phyloP scores from a whole-genome alignment of 768 basidiomycete species.

The Termitomyces sp. region DNA sequence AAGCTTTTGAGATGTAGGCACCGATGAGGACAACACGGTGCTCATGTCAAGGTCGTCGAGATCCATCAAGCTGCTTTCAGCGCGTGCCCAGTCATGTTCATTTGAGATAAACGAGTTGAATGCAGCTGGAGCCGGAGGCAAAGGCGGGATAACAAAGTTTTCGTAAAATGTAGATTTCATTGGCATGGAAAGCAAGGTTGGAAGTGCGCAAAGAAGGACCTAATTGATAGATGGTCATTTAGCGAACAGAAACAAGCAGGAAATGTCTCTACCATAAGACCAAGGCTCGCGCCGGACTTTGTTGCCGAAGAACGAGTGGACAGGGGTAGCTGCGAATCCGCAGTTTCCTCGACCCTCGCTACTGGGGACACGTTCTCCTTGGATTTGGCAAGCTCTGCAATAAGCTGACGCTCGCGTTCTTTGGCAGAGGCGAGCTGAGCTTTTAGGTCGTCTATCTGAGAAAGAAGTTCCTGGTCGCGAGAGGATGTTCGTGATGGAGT shows the following conservation, averaged over 20 bases:
- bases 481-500: slow-evolving; percentile 18
- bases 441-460: slow-evolving; percentile 63
- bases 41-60: slow-evolving; percentile 36
- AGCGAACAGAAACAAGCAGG: slow-evolving; percentile 1
- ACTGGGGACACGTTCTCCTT: slow-evolving; percentile 15
- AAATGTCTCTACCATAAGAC: slow-evolving; percentile 58
- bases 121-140: slow-evolving; percentile 36
- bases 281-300: slow-evolving; percentile 60
- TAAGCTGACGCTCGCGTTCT: slow-evolving; percentile 64
- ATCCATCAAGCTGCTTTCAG: slow-evolving; percentile 39
- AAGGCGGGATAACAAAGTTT: slow-evolving; percentile 46
- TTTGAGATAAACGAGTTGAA: slow-evolving; percentile 41
- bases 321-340: slow-evolving; percentile 45
- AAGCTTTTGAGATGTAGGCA: slow-evolving; percentile 38
- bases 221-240: slow-evolving; percentile 27
- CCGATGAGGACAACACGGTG: slow-evolving; percentile 22
- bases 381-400: slow-evolving; percentile 48
- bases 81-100: slow-evolving; percentile 52
- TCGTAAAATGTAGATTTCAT: slow-evolving; percentile 50
- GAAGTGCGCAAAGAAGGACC: slow-evolving; percentile 75
- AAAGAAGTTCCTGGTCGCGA: slow-evolving; percentile 36
- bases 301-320: slow-evolving; percentile 34
- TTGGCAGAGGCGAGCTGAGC: slow-evolving; percentile 58
- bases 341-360: slow-evolving; percentile 62
- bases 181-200: slow-evolving; percentile 66